These are phyloP conservation scores for Pseudomonodictys pantanalensis DNA, from an alignment of 495 filamentous ascomycete species.

Conservation along the genomic window DNA sequence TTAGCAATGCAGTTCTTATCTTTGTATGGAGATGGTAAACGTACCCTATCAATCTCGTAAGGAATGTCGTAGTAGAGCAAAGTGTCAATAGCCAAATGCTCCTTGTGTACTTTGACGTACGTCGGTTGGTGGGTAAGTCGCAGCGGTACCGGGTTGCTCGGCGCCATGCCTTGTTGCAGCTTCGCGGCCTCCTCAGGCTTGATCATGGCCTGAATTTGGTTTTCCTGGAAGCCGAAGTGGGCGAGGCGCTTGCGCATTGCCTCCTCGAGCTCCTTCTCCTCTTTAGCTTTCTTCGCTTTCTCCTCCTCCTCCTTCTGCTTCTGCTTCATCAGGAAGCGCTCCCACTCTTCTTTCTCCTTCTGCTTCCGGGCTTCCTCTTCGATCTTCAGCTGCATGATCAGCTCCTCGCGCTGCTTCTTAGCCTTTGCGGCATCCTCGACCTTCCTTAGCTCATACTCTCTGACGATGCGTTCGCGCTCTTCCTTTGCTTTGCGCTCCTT, in stretches of 20 bases:
- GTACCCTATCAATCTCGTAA: conserved; percentile 41
- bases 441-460: conserved; percentile 39
- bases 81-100: conserved; percentile 41
- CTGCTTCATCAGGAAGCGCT: conserved; percentile 35
- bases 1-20: not conserved
- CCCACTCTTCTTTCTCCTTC: conserved; percentile 37
- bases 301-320: conserved; percentile 40
- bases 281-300: conserved; percentile 36
- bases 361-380: conserved; percentile 37
- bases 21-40: conserved; percentile 12
- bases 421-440: conserved; percentile 29
- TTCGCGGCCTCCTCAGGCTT: conserved; percentile 35
- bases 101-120: conserved; percentile 42
- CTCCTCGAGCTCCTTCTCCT: conserved; percentile 31
- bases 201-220: conserved; percentile 43
- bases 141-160: conserved; percentile 25
- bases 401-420: conserved; percentile 31
- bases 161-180: conserved; percentile 24
- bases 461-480: conserved; percentile 30
- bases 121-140: conserved; percentile 28
- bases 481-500: conserved; percentile 28
- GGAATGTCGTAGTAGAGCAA: conserved; percentile 43
- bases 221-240: conserved; percentile 40
- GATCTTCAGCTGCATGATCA: conserved; percentile 33
- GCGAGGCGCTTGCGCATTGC: conserved; percentile 34